Evolutionary conservation across 2,329 filamentous ascomycete genomes (phyloP).

Genomic region (Microdochium bolleyi): DNA sequence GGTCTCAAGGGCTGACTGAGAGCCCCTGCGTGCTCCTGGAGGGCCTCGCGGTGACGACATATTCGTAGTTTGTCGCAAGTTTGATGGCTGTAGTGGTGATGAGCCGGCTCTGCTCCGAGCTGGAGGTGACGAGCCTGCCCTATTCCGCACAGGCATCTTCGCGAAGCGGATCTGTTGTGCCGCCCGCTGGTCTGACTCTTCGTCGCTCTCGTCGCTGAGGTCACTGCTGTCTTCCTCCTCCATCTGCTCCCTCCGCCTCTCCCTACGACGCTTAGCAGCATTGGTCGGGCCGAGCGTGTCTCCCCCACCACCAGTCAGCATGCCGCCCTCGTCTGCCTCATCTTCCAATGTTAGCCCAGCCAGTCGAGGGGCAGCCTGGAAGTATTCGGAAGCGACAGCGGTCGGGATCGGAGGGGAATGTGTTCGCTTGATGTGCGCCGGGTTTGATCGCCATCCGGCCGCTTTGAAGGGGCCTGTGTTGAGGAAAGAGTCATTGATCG

Average conservation of each 20-base stretch:
- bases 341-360: slow-evolving; percentile 58
- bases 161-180: slow-evolving; percentile 91
- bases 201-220: slow-evolving; percentile 76
- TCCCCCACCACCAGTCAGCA: slow-evolving; percentile 59
- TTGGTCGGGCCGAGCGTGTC: slow-evolving; percentile 63
- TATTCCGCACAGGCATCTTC: slow-evolving; percentile 84
- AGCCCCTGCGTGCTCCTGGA: slow-evolving; percentile 50
- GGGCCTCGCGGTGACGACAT: slow-evolving; percentile 38
- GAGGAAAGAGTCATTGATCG: slow-evolving; percentile 69
- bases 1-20: slow-evolving; percentile 62
- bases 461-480: slow-evolving; percentile 77
- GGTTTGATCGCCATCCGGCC: slow-evolving; percentile 70
- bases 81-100: slow-evolving; percentile 40
- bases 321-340: slow-evolving; percentile 64
- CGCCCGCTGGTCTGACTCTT: slow-evolving; percentile 63
- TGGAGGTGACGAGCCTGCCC: slow-evolving; percentile 79
- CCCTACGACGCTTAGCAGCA: slow-evolving; percentile 56
- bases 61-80: slow-evolving; percentile 44
- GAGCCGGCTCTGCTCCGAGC: slow-evolving; percentile 24
- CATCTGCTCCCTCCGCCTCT: slow-evolving; percentile 60
- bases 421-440: slow-evolving; percentile 70
- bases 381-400: slow-evolving; percentile 75
- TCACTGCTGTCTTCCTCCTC: slow-evolving; percentile 84
- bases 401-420: slow-evolving; percentile 83
- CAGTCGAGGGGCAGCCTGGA: slow-evolving; percentile 58